phyloP scores from a whole-genome alignment of 225 moss, liverwort and hornwort species.

The Marchantia polymorpha region DNA sequence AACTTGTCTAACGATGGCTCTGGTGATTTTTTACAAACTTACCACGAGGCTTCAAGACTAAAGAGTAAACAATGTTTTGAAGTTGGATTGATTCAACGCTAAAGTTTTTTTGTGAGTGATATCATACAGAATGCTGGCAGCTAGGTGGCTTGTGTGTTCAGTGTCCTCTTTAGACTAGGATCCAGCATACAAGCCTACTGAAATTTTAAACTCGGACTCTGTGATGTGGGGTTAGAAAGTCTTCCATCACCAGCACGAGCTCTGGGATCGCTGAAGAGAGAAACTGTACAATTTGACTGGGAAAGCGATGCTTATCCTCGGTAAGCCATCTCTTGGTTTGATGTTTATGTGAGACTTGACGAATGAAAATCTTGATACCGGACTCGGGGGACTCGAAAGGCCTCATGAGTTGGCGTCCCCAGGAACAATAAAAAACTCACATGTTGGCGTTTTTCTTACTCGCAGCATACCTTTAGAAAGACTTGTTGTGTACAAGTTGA shows the following conservation, averaged over 20 bases:
- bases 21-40: neutral
- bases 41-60: neutral
- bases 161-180: too few relatives aligned
- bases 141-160: too few relatives aligned
- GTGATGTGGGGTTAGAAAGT: constrained; percentile 44
- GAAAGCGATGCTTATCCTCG: constrained; percentile 61
- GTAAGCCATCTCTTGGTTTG: constrained; percentile 37
- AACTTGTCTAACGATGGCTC: neutral
- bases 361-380: neutral
- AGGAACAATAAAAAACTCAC: neutral
- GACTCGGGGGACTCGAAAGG: too few relatives aligned
- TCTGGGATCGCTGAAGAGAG: constrained; percentile 72
- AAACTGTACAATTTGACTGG: constrained; percentile 66
- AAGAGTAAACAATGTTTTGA: neutral
- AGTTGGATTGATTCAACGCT: neutral
- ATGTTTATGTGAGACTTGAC: neutral
- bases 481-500: constrained; percentile 72
- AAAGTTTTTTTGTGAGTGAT: neutral
- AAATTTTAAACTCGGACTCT: neutral
- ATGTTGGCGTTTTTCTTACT: neutral
- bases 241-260: constrained; percentile 71
- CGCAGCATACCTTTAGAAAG: constrained; percentile 72
- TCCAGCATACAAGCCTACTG: neutral
- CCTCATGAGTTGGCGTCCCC: neutral
- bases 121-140: too few relatives aligned